phyloP scores from a whole-genome alignment of 2,329 filamentous ascomycete species.

The Hirsutella rhossiliensis region DNA sequence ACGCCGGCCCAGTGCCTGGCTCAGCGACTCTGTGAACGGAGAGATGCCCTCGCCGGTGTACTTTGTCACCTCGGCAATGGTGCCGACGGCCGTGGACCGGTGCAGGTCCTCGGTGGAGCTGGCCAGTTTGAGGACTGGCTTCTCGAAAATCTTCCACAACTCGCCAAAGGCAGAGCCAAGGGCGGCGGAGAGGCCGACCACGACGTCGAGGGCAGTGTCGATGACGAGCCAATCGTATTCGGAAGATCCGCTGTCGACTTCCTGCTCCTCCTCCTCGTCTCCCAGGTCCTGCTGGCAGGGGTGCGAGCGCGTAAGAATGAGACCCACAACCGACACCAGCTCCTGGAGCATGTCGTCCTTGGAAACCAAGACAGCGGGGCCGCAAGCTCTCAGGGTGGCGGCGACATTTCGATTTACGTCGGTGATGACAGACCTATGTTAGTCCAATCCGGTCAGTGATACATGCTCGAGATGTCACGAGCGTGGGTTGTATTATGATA shows the following conservation, averaged over 20 bases:
- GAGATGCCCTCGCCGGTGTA: slow-evolving; percentile 75
- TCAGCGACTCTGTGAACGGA: slow-evolving; percentile 62
- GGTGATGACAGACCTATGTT: slow-evolving; percentile 65
- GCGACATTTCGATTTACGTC: slow-evolving; percentile 93
- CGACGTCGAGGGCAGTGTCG: slow-evolving; percentile 84
- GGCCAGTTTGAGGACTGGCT: slow-evolving; percentile 78
- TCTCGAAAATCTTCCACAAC: slow-evolving; percentile 93
- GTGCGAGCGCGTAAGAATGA: slow-evolving; percentile 82
- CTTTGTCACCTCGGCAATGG: slow-evolving; percentile 80
- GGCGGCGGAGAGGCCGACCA: slow-evolving; percentile 72
- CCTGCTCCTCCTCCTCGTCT: slow-evolving; percentile 64
- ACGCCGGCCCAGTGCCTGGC: slow-evolving; percentile 75
- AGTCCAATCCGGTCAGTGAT: slow-evolving; percentile 25
- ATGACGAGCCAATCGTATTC: slow-evolving; percentile 98
- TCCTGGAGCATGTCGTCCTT: slow-evolving; percentile 58
- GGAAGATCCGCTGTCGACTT: slow-evolving; percentile 65
- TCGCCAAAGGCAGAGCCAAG: slow-evolving; percentile 73
- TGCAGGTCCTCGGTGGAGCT: slow-evolving; percentile 78
- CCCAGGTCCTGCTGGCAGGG: slow-evolving; percentile 86
- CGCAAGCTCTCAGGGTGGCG: slow-evolving; percentile 80
- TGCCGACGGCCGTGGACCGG: slow-evolving; percentile 80
- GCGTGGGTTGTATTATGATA: not conserved
- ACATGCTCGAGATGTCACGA: not conserved
- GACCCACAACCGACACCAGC: slow-evolving; percentile 60
- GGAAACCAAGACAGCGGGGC: slow-evolving; percentile 70